A percentile compares a stretch with the other conserved stretches of the same genome.
Evolutionary conservation across 345 rosid genomes (phyloP).

Genomic region (Eucalyptus guilfoylei): DNA sequence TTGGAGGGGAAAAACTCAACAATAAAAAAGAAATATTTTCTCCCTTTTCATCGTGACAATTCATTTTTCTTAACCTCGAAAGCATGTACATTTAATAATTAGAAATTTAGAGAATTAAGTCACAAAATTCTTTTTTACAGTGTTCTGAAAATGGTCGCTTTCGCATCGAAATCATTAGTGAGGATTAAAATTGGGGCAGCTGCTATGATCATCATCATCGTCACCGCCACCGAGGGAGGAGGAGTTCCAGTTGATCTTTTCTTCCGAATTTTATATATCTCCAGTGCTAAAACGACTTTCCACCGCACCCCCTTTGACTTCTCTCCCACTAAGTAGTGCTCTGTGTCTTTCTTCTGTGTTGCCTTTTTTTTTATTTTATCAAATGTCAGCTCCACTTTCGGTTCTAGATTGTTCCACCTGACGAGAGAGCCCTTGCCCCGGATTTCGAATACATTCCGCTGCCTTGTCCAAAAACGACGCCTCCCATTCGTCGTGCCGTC

Average conservation of each 20-base stretch:
- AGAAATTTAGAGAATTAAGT: neutral
- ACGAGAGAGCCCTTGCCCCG: neutral
- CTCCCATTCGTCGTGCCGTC: neutral
- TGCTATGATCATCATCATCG: neutral
- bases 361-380: neutral
- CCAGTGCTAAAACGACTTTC: neutral
- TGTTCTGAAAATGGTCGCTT: neutral
- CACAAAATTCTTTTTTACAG: accelerated
- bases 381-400: neutral
- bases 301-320: neutral
- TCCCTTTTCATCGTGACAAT: accelerated
- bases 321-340: neutral
- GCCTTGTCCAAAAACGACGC: neutral
- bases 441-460: neutral
- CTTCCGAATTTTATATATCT: neutral
- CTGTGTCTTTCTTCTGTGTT: neutral
- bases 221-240: neutral
- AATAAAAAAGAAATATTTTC: neutral
- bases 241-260: neutral
- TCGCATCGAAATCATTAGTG: neutral
- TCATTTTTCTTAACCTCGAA: accelerated
- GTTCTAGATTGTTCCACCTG: neutral
- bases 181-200: neutral
- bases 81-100: neutral
- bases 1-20: accelerated